These are phyloP conservation scores for Quercus rubra DNA, from an alignment of 306 rosid genomes.

Conservation along the genomic window DNA sequence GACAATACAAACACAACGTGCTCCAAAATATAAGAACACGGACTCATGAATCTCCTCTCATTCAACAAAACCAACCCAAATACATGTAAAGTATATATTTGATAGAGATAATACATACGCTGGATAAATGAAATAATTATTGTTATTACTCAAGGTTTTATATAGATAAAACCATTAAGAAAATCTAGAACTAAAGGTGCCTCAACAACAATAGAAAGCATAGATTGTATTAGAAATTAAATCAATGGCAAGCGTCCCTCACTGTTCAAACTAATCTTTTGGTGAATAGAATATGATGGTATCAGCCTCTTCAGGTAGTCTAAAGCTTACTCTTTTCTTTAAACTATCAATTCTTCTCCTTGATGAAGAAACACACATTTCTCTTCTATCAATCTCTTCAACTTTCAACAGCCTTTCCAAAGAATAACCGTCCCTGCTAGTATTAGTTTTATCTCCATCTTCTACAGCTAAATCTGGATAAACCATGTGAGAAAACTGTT, in stretches of 20 bases:
- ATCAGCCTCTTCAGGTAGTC: constrained; percentile 46
- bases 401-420: constrained; percentile 27
- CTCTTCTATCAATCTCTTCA: constrained; percentile 25
- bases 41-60: no score
- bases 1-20: no score
- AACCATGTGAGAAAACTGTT: constrained; percentile 16
- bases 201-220: no score
- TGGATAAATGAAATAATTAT: no score
- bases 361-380: constrained; percentile 26
- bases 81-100: no score
- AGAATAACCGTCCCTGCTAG: constrained; percentile 8
- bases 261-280: constrained; percentile 5
- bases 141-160: no score
- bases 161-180: no score
- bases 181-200: no score
- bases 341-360: constrained; percentile 20
- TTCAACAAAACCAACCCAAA: no score
- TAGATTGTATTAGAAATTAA: neutral
- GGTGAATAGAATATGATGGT: constrained; percentile 35
- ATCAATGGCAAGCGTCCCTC: neutral
- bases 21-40: no score
- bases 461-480: constrained; percentile 18
- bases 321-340: constrained; percentile 50
- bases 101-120: no score
- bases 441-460: neutral